Percentiles rank a stretch among this genome's conserved stretches.
Conservation (phyloP, 331 rosid species). For the Stylosanthes scabra region DNA sequence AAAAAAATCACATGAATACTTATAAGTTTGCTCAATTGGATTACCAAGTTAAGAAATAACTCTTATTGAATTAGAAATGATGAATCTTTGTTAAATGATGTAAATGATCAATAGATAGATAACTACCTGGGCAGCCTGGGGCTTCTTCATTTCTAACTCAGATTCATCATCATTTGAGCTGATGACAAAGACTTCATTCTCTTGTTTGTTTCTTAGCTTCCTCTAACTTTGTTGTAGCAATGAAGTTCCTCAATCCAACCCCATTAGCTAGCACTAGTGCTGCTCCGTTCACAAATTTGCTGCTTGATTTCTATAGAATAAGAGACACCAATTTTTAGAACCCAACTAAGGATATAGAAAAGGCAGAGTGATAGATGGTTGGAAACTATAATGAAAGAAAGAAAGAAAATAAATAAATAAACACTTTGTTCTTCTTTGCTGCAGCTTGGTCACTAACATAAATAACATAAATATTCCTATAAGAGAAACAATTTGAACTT, state of each 20-base stretch:
- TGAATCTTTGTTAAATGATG: no score
- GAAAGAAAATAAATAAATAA: no score
- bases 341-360: not conserved
- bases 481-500: not conserved
- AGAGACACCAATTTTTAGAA: not conserved
- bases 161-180: no score
- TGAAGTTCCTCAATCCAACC: slow-evolving; percentile 32
- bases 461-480: slow-evolving; percentile 34
- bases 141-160: slow-evolving; percentile 29
- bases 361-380: not conserved
- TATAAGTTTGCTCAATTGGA: no score
- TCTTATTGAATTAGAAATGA: no score
- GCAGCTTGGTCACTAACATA: slow-evolving; percentile 43
- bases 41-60: no score
- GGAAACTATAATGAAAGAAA: not conserved
- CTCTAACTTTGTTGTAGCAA: slow-evolving; percentile 40
- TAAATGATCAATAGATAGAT: no score
- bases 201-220: slow-evolving; percentile 36
- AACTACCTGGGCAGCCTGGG: no score
- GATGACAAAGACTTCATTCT: slow-evolving; percentile 50
- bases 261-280: no score
- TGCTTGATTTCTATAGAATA: slow-evolving; percentile 46
- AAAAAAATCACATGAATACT: no score
- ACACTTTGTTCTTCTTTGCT: slow-evolving; percentile 64
- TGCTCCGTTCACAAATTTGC: slow-evolving; percentile 35